A percentile compares a stretch with the other conserved stretches of the same genome.
These are phyloP conservation scores for Pulicaria dysenterica DNA, from an alignment of 129 eudicot genomes.

Conservation along the genomic window DNA sequence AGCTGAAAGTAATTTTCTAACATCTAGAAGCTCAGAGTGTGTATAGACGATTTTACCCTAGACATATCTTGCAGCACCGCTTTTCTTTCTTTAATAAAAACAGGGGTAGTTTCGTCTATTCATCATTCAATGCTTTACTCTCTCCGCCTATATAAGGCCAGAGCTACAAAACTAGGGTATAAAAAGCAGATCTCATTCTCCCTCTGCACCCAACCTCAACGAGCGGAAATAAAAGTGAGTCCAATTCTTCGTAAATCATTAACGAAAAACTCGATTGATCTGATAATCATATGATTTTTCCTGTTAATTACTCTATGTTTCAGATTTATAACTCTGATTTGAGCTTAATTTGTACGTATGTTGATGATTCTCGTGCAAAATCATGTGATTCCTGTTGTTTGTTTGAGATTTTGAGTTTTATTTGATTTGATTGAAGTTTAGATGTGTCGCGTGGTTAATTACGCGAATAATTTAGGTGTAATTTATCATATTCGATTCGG, in stretches of 20 bases:
- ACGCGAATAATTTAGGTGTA: background rate
- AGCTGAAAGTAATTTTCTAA: background rate
- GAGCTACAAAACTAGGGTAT: slow-evolving; percentile 44
- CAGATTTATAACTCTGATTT: background rate
- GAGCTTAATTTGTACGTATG: background rate
- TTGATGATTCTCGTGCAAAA: background rate
- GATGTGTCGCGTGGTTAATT: background rate
- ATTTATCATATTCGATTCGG: background rate
- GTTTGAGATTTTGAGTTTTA: slow-evolving; percentile 16
- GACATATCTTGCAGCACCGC: background rate
- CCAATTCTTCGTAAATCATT: slow-evolving; percentile 22
- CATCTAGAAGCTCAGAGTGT: slow-evolving; percentile 21
- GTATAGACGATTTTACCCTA: slow-evolving; percentile 29
- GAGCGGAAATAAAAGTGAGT: slow-evolving; percentile 29
- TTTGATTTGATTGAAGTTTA: background rate
- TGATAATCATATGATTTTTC: slow-evolving; percentile 8
- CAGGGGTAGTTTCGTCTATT: slow-evolving; percentile 28
- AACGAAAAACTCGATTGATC: slow-evolving; percentile 2
- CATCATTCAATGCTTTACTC: background rate
- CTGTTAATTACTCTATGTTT: background rate
- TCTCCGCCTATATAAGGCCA: slow-evolving; percentile 30
- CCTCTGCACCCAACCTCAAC: slow-evolving; percentile 30
- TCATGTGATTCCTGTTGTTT: slow-evolving; percentile 15
- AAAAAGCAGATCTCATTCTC: slow-evolving; percentile 46
- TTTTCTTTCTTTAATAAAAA: background rate